Conservation (phyloP, 2,329 filamentous ascomycete genomes). For the Neophaeococcomyces aloes region DNA sequence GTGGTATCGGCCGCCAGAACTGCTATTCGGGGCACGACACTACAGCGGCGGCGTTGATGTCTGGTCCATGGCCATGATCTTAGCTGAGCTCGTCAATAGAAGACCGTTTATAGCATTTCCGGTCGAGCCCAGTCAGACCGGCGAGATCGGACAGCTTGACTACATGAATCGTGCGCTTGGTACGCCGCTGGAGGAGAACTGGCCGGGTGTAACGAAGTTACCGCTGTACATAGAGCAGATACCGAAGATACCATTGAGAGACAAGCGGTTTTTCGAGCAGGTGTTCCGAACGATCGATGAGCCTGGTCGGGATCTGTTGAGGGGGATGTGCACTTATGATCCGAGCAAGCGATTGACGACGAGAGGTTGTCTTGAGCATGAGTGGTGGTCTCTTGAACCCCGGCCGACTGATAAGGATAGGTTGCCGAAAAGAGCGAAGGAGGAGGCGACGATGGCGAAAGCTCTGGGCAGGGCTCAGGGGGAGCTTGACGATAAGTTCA, state of each 20-base stretch:
- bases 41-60: slow-evolving; percentile 88
- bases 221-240: slow-evolving; percentile 62
- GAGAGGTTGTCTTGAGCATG: slow-evolving; percentile 64
- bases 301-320: slow-evolving; percentile 77
- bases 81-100: slow-evolving; percentile 79
- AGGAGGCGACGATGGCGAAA: slow-evolving; percentile 58
- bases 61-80: slow-evolving; percentile 87
- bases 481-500: slow-evolving; percentile 50
- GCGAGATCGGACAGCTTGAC: slow-evolving; percentile 62
- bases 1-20: slow-evolving; percentile 91
- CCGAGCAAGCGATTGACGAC: slow-evolving; percentile 76
- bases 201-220: slow-evolving; percentile 79
- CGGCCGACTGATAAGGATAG: slow-evolving; percentile 72
- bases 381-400: slow-evolving; percentile 78
- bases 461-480: slow-evolving; percentile 53
- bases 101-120: slow-evolving; percentile 74
- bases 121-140: slow-evolving; percentile 32
- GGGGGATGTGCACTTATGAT: slow-evolving; percentile 74
- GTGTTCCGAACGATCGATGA: slow-evolving; percentile 71
- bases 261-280: slow-evolving; percentile 60
- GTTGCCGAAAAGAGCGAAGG: slow-evolving; percentile 65
- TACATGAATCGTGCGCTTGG: slow-evolving; percentile 78
- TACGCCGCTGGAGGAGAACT: slow-evolving; percentile 85
- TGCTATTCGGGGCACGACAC: slow-evolving; percentile 79
- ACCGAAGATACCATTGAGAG: slow-evolving; percentile 47